Evolutionary conservation across 306 rosid species (phyloP).

Genomic region (Arachis stenosperma): DNA sequence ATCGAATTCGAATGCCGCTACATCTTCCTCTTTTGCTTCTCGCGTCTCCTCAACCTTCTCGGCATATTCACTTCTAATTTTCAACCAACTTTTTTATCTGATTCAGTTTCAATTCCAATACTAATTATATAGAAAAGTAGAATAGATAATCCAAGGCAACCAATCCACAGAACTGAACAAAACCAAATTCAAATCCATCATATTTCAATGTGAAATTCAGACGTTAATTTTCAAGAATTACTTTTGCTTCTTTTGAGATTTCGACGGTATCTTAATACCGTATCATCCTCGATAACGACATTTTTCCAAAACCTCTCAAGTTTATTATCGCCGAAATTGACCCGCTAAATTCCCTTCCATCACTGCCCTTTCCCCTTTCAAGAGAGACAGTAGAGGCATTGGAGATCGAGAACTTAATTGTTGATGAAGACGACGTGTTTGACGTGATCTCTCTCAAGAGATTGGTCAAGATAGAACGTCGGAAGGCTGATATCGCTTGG

Average conservation of each 20-base stretch:
- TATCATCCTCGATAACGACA: slow-evolving; percentile 31
- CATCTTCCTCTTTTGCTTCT: slow-evolving; percentile 48
- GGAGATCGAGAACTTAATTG: slow-evolving; percentile 5
- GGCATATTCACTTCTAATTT: slow-evolving; percentile 35
- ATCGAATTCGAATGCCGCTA: slow-evolving; percentile 51
- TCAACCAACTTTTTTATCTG: too few species aligned
- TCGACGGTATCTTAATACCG: slow-evolving; percentile 40
- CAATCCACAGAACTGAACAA: too few species aligned
- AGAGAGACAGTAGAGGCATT: slow-evolving; percentile 1
- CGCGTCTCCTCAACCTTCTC: slow-evolving; percentile 34
- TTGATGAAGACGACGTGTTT: slow-evolving; percentile 48
- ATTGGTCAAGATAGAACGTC: slow-evolving; percentile 51
- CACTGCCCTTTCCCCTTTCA: neutral
- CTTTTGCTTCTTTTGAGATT: slow-evolving; percentile 43
- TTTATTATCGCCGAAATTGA: slow-evolving; percentile 23
- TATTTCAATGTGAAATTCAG: too few species aligned
- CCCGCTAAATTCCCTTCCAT: slow-evolving; percentile 13
- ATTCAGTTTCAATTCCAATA: too few species aligned
- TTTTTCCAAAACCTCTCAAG: slow-evolving; percentile 6
- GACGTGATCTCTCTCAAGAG: slow-evolving; percentile 52
- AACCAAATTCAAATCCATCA: too few species aligned
- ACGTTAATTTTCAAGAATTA: neutral
- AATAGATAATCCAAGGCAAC: too few species aligned
- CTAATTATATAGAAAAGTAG: too few species aligned
- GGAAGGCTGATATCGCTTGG: slow-evolving; percentile 45